These are phyloP conservation scores for Cytospora paraplurivora DNA, from an alignment of 2,329 filamentous ascomycete genomes.

Conservation along the genomic window DNA sequence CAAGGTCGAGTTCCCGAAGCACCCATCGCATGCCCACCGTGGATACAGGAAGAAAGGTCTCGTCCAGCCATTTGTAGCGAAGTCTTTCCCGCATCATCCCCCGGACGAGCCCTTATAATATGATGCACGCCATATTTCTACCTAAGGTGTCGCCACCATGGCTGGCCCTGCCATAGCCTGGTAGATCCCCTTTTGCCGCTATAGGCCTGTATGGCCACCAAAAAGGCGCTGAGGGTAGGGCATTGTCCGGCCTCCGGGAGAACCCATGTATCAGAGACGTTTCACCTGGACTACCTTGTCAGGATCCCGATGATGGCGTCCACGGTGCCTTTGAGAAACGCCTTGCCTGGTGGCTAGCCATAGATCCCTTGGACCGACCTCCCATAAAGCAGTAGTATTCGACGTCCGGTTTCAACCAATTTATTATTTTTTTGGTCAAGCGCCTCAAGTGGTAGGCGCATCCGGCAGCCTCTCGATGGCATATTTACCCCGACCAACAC, in stretches of 20 bases:
- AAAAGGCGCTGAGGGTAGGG: background rate
- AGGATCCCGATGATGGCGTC: background rate
- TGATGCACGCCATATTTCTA: background rate
- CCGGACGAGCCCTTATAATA: background rate
- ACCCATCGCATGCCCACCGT: background rate
- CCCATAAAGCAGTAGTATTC: background rate
- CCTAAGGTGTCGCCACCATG: background rate
- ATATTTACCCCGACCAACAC: slow-evolving; percentile 86
- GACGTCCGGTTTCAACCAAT: too few relatives aligned
- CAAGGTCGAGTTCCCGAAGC: too few relatives aligned
- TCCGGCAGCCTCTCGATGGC: slow-evolving; percentile 90
- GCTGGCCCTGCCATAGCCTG: background rate
- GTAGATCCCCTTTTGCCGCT: background rate
- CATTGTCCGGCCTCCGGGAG: background rate
- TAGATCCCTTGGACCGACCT: background rate
- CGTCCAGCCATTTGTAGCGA: background rate
- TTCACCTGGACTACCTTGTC: background rate
- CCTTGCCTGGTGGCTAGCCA: background rate
- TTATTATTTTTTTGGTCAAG: background rate
- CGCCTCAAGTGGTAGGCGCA: slow-evolving; percentile 65
- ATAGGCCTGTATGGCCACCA: background rate
- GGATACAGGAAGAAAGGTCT: too few relatives aligned
- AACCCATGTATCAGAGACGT: background rate
- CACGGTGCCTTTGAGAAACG: background rate
- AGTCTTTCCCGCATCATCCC: background rate